Evolutionary conservation across 139 green algal genomes (phyloP).

Genomic region (Volvox reticuliferus): DNA sequence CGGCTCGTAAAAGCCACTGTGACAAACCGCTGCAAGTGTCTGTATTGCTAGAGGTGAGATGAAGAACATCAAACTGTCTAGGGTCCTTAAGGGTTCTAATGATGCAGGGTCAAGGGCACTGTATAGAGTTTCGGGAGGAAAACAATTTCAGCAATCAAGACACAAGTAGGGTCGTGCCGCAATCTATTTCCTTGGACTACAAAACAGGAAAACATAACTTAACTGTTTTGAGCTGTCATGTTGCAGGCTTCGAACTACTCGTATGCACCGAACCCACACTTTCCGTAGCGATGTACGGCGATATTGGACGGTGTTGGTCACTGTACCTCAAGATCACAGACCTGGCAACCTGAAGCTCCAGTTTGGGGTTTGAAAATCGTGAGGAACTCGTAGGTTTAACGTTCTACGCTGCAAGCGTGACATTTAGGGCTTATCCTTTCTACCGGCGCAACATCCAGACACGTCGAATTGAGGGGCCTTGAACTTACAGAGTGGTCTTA

Average conservation of each 20-base stretch:
- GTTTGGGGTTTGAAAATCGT: no score
- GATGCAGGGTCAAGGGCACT: not conserved
- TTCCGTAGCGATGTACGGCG: not conserved
- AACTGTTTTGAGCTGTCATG: not conserved
- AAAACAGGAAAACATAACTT: not conserved
- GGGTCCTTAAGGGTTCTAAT: no score
- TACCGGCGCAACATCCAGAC: not conserved
- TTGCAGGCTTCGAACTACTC: slow-evolving; percentile 12
- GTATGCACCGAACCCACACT: slow-evolving; percentile 11
- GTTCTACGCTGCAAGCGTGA: not conserved
- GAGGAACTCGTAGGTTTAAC: not conserved
- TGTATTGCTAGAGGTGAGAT: not conserved
- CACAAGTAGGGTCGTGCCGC: not conserved
- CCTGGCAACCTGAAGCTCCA: not conserved
- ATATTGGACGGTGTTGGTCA: slow-evolving; percentile 11
- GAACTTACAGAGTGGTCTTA: not conserved
- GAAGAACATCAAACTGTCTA: not conserved
- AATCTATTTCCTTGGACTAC: not conserved
- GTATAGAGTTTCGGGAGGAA: not conserved
- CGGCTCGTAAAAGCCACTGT: not conserved
- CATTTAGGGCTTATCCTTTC: slow-evolving; percentile 13
- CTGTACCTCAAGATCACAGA: not conserved
- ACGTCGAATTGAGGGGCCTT: not conserved
- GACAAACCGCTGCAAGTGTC: not conserved
- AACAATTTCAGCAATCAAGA: not conserved